Percentiles rank a stretch among this genome's conserved stretches.
These are phyloP conservation scores for Athelia psychrophila DNA, from an alignment of 1,284 basidiomycete species.

Conservation along the genomic window DNA sequence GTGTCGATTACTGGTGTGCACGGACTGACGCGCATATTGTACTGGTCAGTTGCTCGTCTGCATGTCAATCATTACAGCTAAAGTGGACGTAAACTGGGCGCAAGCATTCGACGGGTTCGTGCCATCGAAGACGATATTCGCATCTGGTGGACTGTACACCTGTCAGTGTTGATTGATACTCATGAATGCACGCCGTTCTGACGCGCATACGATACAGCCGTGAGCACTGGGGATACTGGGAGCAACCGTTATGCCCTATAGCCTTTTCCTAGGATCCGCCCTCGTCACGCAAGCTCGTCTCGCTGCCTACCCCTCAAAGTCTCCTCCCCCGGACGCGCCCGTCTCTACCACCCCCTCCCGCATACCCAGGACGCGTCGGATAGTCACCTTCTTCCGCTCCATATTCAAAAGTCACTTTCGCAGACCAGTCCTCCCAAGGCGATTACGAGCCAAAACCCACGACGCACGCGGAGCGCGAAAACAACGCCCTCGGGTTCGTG, in stretches of 20 bases:
- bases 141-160: constrained; percentile 68
- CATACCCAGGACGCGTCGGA: not conserved
- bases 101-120: constrained; percentile 84
- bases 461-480: constrained; percentile 55
- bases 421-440: not conserved
- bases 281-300: constrained; percentile 67
- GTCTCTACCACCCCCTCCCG: not conserved
- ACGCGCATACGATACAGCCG: constrained; percentile 36
- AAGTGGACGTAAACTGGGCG: constrained; percentile 73
- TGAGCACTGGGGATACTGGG: constrained; percentile 74
- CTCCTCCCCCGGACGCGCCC: not conserved
- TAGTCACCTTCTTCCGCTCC: not conserved
- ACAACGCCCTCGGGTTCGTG: constrained; percentile 69
- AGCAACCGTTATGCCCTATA: constrained; percentile 72
- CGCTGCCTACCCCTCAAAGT: constrained; percentile 15
- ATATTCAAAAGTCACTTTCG: not conserved
- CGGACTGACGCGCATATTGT: too few species aligned
- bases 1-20: too few species aligned
- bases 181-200: constrained; percentile 1
- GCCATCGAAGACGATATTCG: constrained; percentile 69
- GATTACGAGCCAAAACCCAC: constrained; percentile 10
- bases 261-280: constrained; percentile 76
- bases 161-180: constrained; percentile 33
- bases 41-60: constrained; percentile 68
- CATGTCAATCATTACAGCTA: constrained; percentile 79